These are phyloP conservation scores for Sporothrix pseudoabietina DNA, from an alignment of 2,329 filamentous ascomycete genomes.

Conservation along the genomic window DNA sequence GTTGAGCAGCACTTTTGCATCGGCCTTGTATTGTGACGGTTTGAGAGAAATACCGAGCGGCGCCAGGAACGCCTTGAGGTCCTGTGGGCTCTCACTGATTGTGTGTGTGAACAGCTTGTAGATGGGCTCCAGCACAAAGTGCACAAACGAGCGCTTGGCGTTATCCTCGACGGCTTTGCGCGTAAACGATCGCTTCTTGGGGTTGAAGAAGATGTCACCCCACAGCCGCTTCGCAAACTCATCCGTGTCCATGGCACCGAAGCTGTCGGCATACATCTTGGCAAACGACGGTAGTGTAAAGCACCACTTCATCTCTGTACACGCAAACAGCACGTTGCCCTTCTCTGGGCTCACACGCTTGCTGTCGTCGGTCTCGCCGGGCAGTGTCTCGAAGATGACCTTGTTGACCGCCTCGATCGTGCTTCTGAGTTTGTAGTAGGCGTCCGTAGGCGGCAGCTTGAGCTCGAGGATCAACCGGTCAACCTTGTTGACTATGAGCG, in stretches of 20 bases:
- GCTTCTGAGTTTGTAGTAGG: constrained; percentile 98
- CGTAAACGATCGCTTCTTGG: constrained; percentile 85
- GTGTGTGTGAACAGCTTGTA: constrained; percentile 98
- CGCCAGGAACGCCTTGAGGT: constrained; percentile 76
- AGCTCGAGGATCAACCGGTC: constrained; percentile 92
- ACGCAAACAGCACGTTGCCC: constrained; percentile 97
- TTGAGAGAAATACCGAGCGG: constrained; percentile 84
- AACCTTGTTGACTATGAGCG: constrained; percentile 95
- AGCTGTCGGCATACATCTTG: constrained; percentile 92
- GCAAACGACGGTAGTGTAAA: constrained; percentile 94
- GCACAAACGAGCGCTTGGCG: constrained; percentile 83
- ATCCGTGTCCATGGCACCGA: constrained; percentile 74
- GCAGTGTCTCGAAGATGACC: constrained; percentile 83
- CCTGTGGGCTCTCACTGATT: constrained; percentile 84
- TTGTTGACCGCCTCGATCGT: constrained; percentile 99
- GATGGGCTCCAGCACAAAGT: constrained; percentile 93
- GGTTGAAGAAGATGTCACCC: constrained; percentile 97
- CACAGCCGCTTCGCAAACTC: constrained; percentile 87
- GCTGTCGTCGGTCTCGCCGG: constrained; percentile 74
- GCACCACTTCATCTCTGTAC: constrained; percentile 92
- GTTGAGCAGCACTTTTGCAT: constrained; percentile 85
- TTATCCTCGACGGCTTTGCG: constrained; percentile 80
- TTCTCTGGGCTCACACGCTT: constrained; percentile 89
- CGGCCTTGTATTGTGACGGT: constrained; percentile 86
- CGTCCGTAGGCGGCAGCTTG: constrained; percentile 89